Evolutionary conservation across 768 basidiomycete genomes (phyloP).

Genomic region (Trametes cingulata): DNA sequence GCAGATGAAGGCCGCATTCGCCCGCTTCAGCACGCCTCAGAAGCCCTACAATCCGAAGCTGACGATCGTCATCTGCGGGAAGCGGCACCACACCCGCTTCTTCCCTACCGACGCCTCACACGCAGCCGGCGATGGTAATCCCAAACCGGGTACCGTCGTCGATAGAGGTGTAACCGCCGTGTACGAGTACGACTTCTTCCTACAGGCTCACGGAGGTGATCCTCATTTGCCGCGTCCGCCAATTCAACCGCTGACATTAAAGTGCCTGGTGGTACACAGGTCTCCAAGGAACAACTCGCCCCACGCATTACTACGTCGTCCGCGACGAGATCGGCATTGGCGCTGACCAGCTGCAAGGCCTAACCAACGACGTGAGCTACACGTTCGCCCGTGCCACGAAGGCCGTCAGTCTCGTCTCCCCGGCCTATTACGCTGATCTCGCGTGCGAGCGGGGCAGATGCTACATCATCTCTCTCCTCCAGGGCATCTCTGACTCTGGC

Average conservation of each 20-base stretch:
- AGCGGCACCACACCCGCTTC: slow-evolving; percentile 60
- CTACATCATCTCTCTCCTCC: slow-evolving; percentile 51
- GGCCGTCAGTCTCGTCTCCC: slow-evolving; percentile 46
- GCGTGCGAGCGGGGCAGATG: slow-evolving; percentile 56
- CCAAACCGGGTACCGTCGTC: slow-evolving; percentile 54
- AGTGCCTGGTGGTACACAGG: slow-evolving; percentile 36
- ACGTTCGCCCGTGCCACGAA: slow-evolving; percentile 63
- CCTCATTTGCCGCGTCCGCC: not conserved
- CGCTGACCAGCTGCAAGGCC: slow-evolving; percentile 51
- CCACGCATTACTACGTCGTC: slow-evolving; percentile 57
- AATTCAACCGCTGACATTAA: too few species aligned
- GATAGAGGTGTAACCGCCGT: slow-evolving; percentile 55
- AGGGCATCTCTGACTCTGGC: slow-evolving; percentile 38
- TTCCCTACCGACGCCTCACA: slow-evolving; percentile 47
- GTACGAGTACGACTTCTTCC: slow-evolving; percentile 57
- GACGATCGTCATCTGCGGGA: slow-evolving; percentile 56
- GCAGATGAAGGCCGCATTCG: slow-evolving; percentile 44
- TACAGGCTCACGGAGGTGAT: slow-evolving; percentile 39
- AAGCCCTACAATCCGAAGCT: slow-evolving; percentile 46
- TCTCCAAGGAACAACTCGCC: slow-evolving; percentile 48
- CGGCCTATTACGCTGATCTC: slow-evolving; percentile 49
- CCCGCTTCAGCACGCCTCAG: slow-evolving; percentile 38
- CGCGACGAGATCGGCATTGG: slow-evolving; percentile 53
- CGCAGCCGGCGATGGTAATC: slow-evolving; percentile 51
- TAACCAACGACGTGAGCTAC: slow-evolving; percentile 57